A percentile compares a stretch with the other conserved stretches of the same genome.
These are phyloP conservation scores for Cyclotella choctawhatcheeana DNA, from an alignment of 108 stramenopile genomes.

Conservation along the genomic window DNA sequence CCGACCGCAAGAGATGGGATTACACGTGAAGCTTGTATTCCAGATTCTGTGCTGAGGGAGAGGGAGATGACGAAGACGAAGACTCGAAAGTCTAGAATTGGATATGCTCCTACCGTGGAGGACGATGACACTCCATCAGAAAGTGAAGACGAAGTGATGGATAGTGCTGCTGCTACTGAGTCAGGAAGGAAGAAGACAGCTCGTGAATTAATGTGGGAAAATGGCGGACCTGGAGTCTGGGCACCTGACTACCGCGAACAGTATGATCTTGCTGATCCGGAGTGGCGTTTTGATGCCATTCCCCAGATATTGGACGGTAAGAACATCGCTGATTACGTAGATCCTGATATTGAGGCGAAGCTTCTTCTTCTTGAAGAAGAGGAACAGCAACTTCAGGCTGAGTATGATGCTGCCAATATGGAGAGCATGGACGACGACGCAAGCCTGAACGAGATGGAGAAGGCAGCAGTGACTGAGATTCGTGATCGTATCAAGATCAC, in stretches of 20 bases:
- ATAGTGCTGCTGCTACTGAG: conserved; percentile 36
- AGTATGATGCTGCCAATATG: conserved; percentile 84
- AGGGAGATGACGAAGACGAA: conserved; percentile 55
- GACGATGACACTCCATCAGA: conserved; percentile 52
- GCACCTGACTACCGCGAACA: conserved; percentile 94
- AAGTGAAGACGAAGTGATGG: conserved; percentile 48
- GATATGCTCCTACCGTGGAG: conserved; percentile 77
- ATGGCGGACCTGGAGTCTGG: conserved; percentile 98
- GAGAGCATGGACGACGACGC: conserved; percentile 75
- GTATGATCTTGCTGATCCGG: conserved; percentile 92
- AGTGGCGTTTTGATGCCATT: conserved; percentile 94
- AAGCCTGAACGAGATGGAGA: conserved; percentile 82
- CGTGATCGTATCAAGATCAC: conserved; percentile 75
- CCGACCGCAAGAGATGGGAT: conserved; percentile 92
- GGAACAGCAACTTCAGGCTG: conserved; percentile 85
- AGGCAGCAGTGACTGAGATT: conserved; percentile 81
- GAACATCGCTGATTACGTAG: conserved; percentile 97
- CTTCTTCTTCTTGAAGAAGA: conserved; percentile 90
- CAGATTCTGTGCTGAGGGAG: conserved; percentile 87
- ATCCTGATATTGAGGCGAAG: conserved; percentile 90
- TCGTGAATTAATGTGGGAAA: conserved; percentile 96
- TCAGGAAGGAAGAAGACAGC: conserved; percentile 78
- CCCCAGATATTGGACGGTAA: conserved; percentile 99
- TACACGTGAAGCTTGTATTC: conserved; percentile 86
- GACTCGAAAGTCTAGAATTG: conserved; percentile 60